Conservation (phyloP, 1,139 yeast species). For the Hemisphaericaspora xylanilytica region DNA sequence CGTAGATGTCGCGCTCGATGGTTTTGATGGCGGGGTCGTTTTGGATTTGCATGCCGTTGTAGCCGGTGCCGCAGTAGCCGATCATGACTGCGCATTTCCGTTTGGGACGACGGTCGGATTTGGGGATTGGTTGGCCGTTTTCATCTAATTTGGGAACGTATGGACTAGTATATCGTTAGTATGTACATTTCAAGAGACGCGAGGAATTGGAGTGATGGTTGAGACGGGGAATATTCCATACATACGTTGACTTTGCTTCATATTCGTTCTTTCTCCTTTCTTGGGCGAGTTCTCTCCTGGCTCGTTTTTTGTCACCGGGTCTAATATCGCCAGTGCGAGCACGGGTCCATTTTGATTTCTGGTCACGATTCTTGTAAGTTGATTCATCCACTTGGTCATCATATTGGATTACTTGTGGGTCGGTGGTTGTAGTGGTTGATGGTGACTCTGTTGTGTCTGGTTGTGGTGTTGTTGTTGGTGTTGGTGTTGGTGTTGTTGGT, state of each 20-base stretch:
- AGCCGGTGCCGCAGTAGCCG: conserved; percentile 98
- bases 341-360: conserved; percentile 41
- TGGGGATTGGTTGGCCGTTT: conserved; percentile 57
- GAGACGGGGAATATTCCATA: conserved; percentile 33
- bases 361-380: conserved; percentile 38
- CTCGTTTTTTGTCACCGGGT: conserved; percentile 5
- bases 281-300: conserved; percentile 6
- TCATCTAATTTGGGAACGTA: conserved; percentile 52
- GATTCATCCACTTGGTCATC: conserved; percentile 21
- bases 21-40: conserved; percentile 84
- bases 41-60: conserved; percentile 91
- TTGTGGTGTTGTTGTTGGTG: neutral
- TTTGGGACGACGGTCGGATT: conserved; percentile 71
- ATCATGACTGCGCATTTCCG: conserved; percentile 87
- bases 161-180: no score
- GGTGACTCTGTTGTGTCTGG: neutral
- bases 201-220: no score
- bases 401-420: conserved; percentile 3
- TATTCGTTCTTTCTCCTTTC: conserved; percentile 14
- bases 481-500: no score
- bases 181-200: neutral
- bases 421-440: neutral
- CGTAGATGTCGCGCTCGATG: conserved; percentile 86
- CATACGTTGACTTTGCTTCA: conserved; percentile 22
- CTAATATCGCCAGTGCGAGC: conserved; percentile 30